Evolutionary conservation across 2,329 filamentous ascomycete genomes (phyloP).

Genomic region (Aaosphaeria pasadenensis): DNA sequence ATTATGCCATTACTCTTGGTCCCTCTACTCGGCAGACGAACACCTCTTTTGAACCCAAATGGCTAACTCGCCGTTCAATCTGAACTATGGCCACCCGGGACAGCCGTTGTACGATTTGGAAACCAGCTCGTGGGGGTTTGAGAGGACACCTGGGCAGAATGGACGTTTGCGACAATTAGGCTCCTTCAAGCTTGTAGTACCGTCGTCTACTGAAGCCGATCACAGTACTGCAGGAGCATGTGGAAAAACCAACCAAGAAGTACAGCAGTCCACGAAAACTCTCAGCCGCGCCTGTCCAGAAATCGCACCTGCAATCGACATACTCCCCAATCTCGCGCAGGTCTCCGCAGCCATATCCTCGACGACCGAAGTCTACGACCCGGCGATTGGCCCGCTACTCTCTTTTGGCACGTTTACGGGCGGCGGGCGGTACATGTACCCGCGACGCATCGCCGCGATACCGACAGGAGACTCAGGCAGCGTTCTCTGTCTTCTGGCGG

Average conservation of each 20-base stretch:
- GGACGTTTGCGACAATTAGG: conserved; percentile 23
- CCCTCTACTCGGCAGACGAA: conserved; percentile 4
- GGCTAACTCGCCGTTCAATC: conserved; percentile 53
- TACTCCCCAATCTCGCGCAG: conserved; percentile 19
- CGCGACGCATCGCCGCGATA: conserved; percentile 27
- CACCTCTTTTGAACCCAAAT: conserved; percentile 47
- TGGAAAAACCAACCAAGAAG: conserved; percentile 3
- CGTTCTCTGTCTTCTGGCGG: conserved; percentile 53
- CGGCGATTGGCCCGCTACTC: conserved; percentile 46
- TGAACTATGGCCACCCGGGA: conserved; percentile 55
- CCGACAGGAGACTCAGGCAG: conserved; percentile 57
- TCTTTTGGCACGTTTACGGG: conserved; percentile 56
- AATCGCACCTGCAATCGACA: conserved; percentile 16
- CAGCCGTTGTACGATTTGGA: conserved; percentile 48
- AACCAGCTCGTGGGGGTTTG: conserved; percentile 49
- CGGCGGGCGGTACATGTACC: conserved; percentile 31
- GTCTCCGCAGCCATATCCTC: conserved; percentile 28
- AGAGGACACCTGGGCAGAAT: conserved; percentile 31
- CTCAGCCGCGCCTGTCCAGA: conserved; percentile 19
- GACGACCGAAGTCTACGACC: conserved; percentile 36
- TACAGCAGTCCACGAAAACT: conserved; percentile 12
- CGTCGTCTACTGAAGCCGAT: conserved; percentile 7
- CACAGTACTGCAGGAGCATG: conserved; percentile 1
- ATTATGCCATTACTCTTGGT: no score
- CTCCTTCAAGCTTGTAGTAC: conserved; percentile 16